Base-by-base conservation (phyloP, 2,329 filamentous ascomycete species). In the Macrophomina tecta region DNA sequence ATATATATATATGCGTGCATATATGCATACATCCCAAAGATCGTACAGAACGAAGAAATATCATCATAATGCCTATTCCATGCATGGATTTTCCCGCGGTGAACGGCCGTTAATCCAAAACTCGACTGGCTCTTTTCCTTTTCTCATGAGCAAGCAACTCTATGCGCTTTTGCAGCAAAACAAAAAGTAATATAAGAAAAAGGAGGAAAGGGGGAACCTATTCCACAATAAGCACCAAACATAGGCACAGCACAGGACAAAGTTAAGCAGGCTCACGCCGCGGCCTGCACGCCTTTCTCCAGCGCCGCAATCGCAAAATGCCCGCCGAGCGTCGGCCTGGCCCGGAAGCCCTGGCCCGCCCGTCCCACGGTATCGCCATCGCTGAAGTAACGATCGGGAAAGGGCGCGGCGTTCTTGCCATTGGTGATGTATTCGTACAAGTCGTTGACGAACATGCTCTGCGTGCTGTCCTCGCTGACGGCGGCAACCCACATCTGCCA, bases 401-500 rank as follows among this genome's bases (percentile, higher is more conserved):
- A 82, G 0, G 81, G 81, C 73, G 75, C 80, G n/a, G 73, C 74
- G 65, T 82, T 81, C 64, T 78, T 74, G 7, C 78, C 76, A 64
- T 81, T 82, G n/a, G 74, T 76, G 69, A 82, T 76, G 66, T 77
- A 82, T 0, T 73, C 74, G 72, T 79, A 79, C n/a, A 81, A 69
- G 63, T 81, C 78, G 67, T 81, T 70, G 34, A 82, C 73, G 46
- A 81, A 78, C 71, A 69, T 68, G 16, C 68, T 40, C 28, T 64
- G 64, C n/a, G 70, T 69, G 28, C 58, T 46, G 11, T 61, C 52
- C 5, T 42, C 42, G 42, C 55, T 66, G 28, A 68, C 61, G 16
- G 69, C 77, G 16, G 79, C 79, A n/a, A 76, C 69, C 77, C 79
- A 82, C 71, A 81, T 78, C 67, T 80, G 80, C 82, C 79, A 81